These are phyloP conservation scores for Ophiostoma ips DNA, from an alignment of 2,329 filamentous ascomycete genomes.

Conservation along the genomic window DNA sequence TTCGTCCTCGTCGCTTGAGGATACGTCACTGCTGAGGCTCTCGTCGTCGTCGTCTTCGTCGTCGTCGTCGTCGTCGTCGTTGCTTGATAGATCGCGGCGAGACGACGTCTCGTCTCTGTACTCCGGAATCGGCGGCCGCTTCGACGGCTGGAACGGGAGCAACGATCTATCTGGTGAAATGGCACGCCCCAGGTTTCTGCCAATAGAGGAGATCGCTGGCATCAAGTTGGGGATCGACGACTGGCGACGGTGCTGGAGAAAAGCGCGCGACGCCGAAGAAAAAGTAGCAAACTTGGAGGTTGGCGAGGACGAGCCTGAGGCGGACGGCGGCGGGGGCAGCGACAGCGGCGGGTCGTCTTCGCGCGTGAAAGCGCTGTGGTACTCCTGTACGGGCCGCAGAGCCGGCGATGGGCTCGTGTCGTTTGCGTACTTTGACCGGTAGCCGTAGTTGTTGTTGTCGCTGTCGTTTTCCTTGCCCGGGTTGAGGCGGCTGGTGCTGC, in stretches of 20 bases:
- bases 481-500: neutral
- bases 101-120: constrained; percentile 13
- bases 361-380: constrained; percentile 21
- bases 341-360: constrained; percentile 12
- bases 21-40: no score
- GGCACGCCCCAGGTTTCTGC: constrained; percentile 12
- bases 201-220: constrained; percentile 14
- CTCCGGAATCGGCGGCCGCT: constrained; percentile 5
- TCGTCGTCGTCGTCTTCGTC: constrained; percentile 25
- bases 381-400: constrained; percentile 18
- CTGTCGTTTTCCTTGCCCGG: constrained; percentile 7
- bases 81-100: neutral
- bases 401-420: neutral
- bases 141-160: neutral
- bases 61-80: constrained; percentile 19
- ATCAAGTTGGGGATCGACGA: constrained; percentile 24
- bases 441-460: neutral
- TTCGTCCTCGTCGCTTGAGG: constrained; percentile 9
- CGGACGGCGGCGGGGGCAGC: constrained; percentile 2
- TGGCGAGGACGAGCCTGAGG: neutral
- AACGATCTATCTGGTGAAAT: constrained; percentile 12
- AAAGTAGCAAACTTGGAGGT: constrained; percentile 9
- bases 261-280: constrained; percentile 13
- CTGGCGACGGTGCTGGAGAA: constrained; percentile 21
- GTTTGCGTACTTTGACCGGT: no score